These are phyloP conservation scores for Gymnopilus junonius DNA, from an alignment of 768 basidiomycete species.

Conservation along the genomic window DNA sequence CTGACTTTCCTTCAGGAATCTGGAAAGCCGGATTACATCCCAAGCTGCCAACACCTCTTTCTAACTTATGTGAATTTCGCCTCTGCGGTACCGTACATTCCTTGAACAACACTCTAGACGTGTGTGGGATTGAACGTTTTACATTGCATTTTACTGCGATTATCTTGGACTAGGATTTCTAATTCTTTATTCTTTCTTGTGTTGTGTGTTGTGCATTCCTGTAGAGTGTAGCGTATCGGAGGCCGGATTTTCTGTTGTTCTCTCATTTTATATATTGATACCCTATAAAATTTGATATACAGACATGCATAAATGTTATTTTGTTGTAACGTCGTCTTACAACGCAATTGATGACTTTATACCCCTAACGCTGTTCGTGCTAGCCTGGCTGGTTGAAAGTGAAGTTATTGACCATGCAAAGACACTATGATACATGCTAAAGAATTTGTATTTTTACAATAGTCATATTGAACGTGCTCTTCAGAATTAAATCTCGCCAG, in stretches of 20 bases:
- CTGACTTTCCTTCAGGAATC: slow-evolving; percentile 23
- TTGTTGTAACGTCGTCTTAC: not conserved
- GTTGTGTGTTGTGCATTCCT: not conserved
- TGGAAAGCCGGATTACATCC: slow-evolving; percentile 33
- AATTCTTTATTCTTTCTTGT: not conserved
- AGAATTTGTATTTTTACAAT: not conserved
- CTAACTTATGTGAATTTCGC: slow-evolving; percentile 7
- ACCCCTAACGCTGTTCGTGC: too few species aligned
- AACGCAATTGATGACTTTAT: not conserved
- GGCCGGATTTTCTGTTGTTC: not conserved
- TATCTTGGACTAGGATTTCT: not conserved
- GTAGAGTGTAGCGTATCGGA: not conserved
- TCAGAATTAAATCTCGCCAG: slow-evolving; percentile 51
- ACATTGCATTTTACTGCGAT: not conserved
- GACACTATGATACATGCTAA: too few species aligned
- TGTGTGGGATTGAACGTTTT: not conserved
- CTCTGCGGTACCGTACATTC: not conserved
- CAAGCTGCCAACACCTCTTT: slow-evolving; percentile 26
- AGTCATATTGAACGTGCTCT: not conserved
- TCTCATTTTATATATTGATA: not conserved
- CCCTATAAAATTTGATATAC: not conserved
- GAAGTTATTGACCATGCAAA: too few species aligned
- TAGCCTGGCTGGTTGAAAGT: too few species aligned
- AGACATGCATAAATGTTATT: not conserved
- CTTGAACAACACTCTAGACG: not conserved